A percentile compares a stretch with the other conserved stretches of the same genome.
Conservation (phyloP, 2,329 filamentous ascomycete genomes). For the Xylaria arbuscula region DNA sequence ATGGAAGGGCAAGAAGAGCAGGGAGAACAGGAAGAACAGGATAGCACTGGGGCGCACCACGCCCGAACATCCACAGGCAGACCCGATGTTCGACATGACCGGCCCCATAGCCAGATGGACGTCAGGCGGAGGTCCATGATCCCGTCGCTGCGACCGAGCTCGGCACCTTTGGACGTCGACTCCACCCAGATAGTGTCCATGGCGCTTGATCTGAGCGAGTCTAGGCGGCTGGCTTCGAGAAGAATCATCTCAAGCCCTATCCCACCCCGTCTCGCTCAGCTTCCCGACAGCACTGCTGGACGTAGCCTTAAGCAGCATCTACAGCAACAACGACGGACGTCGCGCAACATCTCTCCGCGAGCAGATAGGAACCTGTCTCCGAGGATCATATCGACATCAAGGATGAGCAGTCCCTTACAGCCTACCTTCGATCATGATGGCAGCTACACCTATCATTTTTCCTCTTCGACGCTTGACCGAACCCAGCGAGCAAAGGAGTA, state of each 20-base stretch:
- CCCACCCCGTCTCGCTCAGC: constrained; percentile 62
- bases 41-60: constrained; percentile 34
- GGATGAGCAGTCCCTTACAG: constrained; percentile 59
- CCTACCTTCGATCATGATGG: constrained; percentile 61
- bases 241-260: constrained; percentile 64
- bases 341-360: constrained; percentile 70
- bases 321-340: constrained; percentile 75
- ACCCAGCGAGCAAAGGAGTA: constrained; percentile 86
- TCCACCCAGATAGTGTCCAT: constrained; percentile 92
- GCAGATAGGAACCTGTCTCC: constrained; percentile 58
- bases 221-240: constrained; percentile 72
- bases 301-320: constrained; percentile 74
- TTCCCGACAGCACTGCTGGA: constrained; percentile 64
- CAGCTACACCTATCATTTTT: constrained; percentile 73
- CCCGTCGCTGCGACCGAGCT: constrained; percentile 43
- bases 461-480: constrained; percentile 81
- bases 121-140: constrained; percentile 42
- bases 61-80: constrained; percentile 34
- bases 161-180: constrained; percentile 71
- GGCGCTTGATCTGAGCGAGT: constrained; percentile 89
- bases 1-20: constrained; percentile 30
- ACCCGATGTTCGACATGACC: constrained; percentile 38
- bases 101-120: constrained; percentile 44
- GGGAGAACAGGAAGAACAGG: constrained; percentile 26
- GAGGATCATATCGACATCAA: constrained; percentile 55